These are phyloP conservation scores for Dalechampia spathulata DNA, from an alignment of 441 rosid genomes.

Conservation along the genomic window DNA sequence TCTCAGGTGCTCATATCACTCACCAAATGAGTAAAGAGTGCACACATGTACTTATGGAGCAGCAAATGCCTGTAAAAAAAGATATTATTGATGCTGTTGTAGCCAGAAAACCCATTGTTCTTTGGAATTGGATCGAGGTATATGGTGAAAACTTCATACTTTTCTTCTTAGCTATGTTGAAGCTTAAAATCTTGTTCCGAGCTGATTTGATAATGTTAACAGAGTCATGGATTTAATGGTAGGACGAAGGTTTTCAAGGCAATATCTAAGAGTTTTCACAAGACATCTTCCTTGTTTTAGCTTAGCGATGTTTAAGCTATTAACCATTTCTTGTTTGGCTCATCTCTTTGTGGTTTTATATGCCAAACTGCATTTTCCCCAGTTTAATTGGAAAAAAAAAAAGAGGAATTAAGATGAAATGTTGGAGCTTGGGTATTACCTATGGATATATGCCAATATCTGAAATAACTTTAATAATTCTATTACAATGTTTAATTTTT, in stretches of 20 bases:
- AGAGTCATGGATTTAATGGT: background rate
- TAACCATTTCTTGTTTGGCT: background rate
- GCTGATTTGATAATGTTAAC: background rate
- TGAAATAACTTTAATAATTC: too few relatives aligned
- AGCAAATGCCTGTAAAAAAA: slow-evolving; percentile 37
- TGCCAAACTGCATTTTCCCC: background rate
- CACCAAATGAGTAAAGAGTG: slow-evolving; percentile 46
- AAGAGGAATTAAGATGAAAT: background rate
- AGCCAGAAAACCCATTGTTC: slow-evolving; percentile 49
- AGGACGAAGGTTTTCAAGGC: background rate
- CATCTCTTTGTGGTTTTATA: background rate
- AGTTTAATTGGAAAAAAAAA: background rate
- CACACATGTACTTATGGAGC: slow-evolving; percentile 67
- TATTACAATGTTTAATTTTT: background rate
- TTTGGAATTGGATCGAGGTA: slow-evolving; percentile 68
- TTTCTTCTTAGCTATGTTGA: slow-evolving; percentile 7
- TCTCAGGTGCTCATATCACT: slow-evolving; percentile 55
- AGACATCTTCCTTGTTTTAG: background rate
- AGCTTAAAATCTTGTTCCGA: background rate
- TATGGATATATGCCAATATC: too few relatives aligned
- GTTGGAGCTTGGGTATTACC: too few relatives aligned
- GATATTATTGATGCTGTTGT: slow-evolving; percentile 56
- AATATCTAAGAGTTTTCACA: background rate
- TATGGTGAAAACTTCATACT: background rate
- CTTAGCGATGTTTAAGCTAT: background rate